phyloP scores from a whole-genome alignment of 2,329 filamentous ascomycete species.

The Keithomyces neogunnii region DNA sequence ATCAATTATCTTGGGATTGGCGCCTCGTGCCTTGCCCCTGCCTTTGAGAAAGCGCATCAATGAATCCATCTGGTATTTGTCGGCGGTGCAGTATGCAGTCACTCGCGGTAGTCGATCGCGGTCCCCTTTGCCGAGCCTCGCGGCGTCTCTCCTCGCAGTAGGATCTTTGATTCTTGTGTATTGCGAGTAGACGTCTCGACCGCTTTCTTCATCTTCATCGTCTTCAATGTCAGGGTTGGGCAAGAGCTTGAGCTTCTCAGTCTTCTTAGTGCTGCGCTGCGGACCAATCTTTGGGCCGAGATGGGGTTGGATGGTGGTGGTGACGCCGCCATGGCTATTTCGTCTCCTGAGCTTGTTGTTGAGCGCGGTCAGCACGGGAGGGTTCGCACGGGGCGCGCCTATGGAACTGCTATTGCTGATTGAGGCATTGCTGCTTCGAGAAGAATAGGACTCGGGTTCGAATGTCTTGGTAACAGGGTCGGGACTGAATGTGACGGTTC shows the following conservation, averaged over 20 bases:
- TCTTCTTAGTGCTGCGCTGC: slow-evolving; percentile 88
- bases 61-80: slow-evolving; percentile 81
- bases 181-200: slow-evolving; percentile 92
- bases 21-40: slow-evolving; percentile 64
- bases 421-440: slow-evolving; percentile 14
- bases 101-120: slow-evolving; percentile 79
- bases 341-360: slow-evolving; percentile 82
- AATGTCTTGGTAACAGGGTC: slow-evolving; percentile 56
- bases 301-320: slow-evolving; percentile 26
- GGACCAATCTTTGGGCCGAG: slow-evolving; percentile 70
- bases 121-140: slow-evolving; percentile 86
- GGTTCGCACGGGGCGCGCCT: slow-evolving; percentile 27
- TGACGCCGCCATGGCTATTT: slow-evolving; percentile 63
- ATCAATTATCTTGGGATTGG: slow-evolving; percentile 87
- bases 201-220: slow-evolving; percentile 76
- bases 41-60: slow-evolving; percentile 89
- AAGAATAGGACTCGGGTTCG: slow-evolving; percentile 35
- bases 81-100: slow-evolving; percentile 93
- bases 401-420: slow-evolving; percentile 14
- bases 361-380: slow-evolving; percentile 64
- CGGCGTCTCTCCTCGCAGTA: slow-evolving; percentile 83
- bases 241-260: slow-evolving; percentile 94
- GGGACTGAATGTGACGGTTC: slow-evolving; percentile 72
- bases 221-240: slow-evolving; percentile 83
- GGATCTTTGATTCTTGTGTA: slow-evolving; percentile 97